A percentile compares a stretch with the other conserved stretches of the same genome.
Evolutionary conservation across 169 alveolate species (phyloP).

Genomic region (Eimeria tenella): DNA sequence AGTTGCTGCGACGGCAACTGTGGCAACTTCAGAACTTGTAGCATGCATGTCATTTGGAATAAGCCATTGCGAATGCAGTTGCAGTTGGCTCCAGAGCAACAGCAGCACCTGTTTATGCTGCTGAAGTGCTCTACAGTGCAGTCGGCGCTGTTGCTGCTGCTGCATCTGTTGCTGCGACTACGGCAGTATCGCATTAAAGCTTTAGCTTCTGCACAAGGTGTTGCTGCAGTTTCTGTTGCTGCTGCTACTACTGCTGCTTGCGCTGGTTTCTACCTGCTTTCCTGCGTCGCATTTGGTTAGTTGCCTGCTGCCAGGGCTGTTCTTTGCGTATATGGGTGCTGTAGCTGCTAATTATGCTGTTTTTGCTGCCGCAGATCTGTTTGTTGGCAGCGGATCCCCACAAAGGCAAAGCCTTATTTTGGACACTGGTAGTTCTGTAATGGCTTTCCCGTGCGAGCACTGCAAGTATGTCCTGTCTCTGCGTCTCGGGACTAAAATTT

Average conservation of each 20-base stretch:
- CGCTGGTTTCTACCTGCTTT: not conserved
- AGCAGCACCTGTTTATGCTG: too few relatives aligned
- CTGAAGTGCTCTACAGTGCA: too few relatives aligned
- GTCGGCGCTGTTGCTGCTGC: not conserved
- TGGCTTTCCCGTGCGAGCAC: conserved; percentile 82
- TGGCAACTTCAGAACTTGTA: not conserved
- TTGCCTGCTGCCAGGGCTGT: not conserved
- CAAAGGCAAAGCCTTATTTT: conserved; percentile 84
- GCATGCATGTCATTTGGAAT: not conserved
- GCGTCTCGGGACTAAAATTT: too few relatives aligned
- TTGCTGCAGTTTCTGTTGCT: not conserved
- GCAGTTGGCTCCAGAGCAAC: too few relatives aligned
- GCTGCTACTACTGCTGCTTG: not conserved
- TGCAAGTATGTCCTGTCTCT: conserved; percentile 67
- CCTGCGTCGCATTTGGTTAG: too few relatives aligned
- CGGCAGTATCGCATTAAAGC: not conserved
- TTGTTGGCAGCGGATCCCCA: conserved; percentile 72
- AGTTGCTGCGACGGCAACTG: not conserved
- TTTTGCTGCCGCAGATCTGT: conserved; percentile 28
- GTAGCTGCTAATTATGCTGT: not conserved
- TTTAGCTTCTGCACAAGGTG: too few relatives aligned
- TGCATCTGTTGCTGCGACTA: not conserved
- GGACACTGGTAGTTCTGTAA: conserved; percentile 85
- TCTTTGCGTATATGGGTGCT: not conserved
- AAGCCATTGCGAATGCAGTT: too few relatives aligned